Conservation (phyloP, 2,329 filamentous ascomycete genomes). For the Chaetomium sp. region DNA sequence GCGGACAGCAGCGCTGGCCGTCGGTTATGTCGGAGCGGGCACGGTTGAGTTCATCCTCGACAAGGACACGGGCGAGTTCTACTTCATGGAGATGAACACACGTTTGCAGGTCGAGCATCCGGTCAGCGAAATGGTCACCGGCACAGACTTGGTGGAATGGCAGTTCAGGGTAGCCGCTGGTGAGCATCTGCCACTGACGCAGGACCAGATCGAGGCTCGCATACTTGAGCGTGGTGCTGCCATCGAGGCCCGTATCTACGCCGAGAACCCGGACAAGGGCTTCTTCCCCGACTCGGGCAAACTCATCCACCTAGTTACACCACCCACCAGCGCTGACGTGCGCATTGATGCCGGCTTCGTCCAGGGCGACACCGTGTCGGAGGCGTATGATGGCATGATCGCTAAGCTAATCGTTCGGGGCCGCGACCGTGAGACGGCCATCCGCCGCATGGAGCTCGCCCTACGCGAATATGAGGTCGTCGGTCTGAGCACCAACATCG, state of each 20-base stretch:
- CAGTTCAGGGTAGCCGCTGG: slow-evolving; percentile 71
- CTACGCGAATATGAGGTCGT: slow-evolving; percentile 88
- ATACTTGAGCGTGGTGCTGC: slow-evolving; percentile 76
- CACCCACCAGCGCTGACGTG: slow-evolving; percentile 61
- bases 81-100: slow-evolving; percentile 79
- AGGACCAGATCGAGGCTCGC: slow-evolving; percentile 60
- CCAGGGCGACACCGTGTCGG: slow-evolving; percentile 83
- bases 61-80: slow-evolving; percentile 73
- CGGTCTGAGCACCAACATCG: slow-evolving; percentile 89
- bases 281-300: slow-evolving; percentile 93
- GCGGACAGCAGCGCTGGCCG: slow-evolving; percentile 60
- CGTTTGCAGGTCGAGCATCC: slow-evolving; percentile 94
- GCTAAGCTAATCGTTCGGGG: slow-evolving; percentile 93
- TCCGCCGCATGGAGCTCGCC: slow-evolving; percentile 74
- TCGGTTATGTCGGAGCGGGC: slow-evolving; percentile 82
- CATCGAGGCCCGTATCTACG: slow-evolving; percentile 94
- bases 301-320: slow-evolving; percentile 75
- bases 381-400: slow-evolving; percentile 98
- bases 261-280: slow-evolving; percentile 83
- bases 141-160: slow-evolving; percentile 81
- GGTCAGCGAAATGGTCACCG: slow-evolving; percentile 68
- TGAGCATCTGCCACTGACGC: slow-evolving; percentile 50
- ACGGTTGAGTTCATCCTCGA: slow-evolving; percentile 91
- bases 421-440: slow-evolving; percentile 67
- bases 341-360: slow-evolving; percentile 92